phyloP scores from a whole-genome alignment of 208 protist species.

The Phytomonas francai region DNA sequence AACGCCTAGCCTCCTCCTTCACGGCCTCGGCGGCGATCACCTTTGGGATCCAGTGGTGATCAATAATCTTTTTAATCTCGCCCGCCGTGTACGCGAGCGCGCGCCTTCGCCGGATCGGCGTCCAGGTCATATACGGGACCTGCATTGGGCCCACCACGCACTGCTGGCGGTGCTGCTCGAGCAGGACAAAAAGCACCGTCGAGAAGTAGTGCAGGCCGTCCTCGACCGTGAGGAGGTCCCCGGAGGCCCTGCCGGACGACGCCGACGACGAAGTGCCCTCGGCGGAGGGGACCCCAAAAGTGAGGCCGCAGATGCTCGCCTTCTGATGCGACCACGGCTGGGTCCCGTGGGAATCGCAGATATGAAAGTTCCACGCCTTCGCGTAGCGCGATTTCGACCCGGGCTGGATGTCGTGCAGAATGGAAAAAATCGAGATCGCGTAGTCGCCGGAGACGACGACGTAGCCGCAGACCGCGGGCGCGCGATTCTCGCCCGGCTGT shows the following conservation, averaged over 20 bases:
- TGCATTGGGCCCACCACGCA: conserved; percentile 12
- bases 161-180: conserved; percentile 65
- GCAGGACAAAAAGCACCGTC: conserved; percentile 66
- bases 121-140: conserved; percentile 88
- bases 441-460: conserved; percentile 87
- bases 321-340: conserved; percentile 80
- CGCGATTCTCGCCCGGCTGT: conserved; percentile 1
- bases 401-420: conserved; percentile 34
- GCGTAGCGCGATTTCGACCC: conserved; percentile 19
- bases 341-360: conserved; percentile 83
- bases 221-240: conserved; percentile 20
- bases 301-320: conserved; percentile 60
- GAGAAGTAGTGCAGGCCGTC: conserved; percentile 79
- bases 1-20: conserved; percentile 26
- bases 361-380: conserved; percentile 73
- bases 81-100: conserved; percentile 37
- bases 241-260: background rate
- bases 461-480: conserved; percentile 61
- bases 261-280: background rate
- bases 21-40: conserved; percentile 42
- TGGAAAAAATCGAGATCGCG: conserved; percentile 75
- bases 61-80: conserved; percentile 62
- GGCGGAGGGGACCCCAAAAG: conserved; percentile 3
- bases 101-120: conserved; percentile 47
- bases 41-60: conserved; percentile 66